Evolutionary conservation across 1,284 basidiomycete genomes (phyloP), one percentile per base, ranked within the genome.

Genomic region (Garcileccinum viscosum): DNA sequence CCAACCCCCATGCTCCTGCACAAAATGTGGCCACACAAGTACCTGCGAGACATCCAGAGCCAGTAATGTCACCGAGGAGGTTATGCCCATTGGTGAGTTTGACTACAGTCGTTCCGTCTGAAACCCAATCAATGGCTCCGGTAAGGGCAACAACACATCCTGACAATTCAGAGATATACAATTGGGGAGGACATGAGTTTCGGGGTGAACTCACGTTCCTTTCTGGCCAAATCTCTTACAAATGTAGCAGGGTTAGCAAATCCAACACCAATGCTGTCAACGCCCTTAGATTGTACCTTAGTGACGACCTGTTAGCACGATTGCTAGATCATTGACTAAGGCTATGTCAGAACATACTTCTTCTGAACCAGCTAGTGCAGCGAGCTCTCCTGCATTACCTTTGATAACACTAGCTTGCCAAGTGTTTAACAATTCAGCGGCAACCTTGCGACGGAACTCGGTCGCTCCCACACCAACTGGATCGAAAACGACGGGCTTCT

Each of bases 331-430:
- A 63, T 9, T 5, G 7, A 53, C 6, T 17, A 24, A 22, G 19
- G 12, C 53, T 22, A 19, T 64, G 9, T 27, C 19, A 35, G 65
- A 38, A 68, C 80, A 53, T 61, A 92, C 94, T 83, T 96, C 95
- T n/a, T 80, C 79, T 0, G 91, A 92, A 22, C 91, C 88, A 2
- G 91, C 88, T 17, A 98, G 82, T 0, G 93, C 86, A 1, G 90
- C 95, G 30, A 99, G 90, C 81, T 99, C 97, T 27, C 90, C 96
- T 0, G 95, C 93, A 77, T 99, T 99, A 7, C 97, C 97, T 81
- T 99, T 99, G 82, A 99, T 96, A 24, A 98, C 92, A 24, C 93
- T 93, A 22, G 94, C 90, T 79, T 98, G 96, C 88, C 93, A 97
- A 61, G 87, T 83, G 71, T 93, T 87, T n/a, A 98, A 82, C 17